These are phyloP conservation scores for Septoria petroselini DNA, from an alignment of 2,329 filamentous ascomycete genomes.

Conservation along the genomic window DNA sequence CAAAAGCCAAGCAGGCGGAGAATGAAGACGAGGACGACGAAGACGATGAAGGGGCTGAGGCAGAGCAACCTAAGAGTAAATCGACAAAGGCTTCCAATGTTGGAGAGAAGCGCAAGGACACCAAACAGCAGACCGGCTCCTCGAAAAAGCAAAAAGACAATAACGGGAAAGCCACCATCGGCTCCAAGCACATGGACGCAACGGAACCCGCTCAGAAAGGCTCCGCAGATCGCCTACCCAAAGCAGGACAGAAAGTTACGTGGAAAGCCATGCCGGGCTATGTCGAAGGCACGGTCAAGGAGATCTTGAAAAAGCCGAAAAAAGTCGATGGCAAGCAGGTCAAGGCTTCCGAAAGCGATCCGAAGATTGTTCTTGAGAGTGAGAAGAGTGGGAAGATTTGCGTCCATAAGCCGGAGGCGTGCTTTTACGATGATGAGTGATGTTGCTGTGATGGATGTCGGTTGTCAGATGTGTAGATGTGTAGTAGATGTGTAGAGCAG, in stretches of 20 bases:
- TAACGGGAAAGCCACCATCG: constrained; percentile 26
- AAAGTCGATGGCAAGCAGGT: constrained; percentile 43
- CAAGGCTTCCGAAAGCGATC: constrained; percentile 45
- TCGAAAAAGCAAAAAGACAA: constrained; percentile 40
- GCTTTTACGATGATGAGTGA: constrained; percentile 40
- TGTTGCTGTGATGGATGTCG: neutral
- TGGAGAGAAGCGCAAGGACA: constrained; percentile 25
- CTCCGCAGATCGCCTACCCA: constrained; percentile 39
- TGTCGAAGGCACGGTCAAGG: constrained; percentile 44
- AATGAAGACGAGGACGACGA: constrained; percentile 27
- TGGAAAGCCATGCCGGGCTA: constrained; percentile 44
- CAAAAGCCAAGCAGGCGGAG: constrained; percentile 32
- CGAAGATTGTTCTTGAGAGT: constrained; percentile 44
- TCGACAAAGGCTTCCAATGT: constrained; percentile 12
- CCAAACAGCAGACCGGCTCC: constrained; percentile 17
- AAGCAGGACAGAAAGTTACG: constrained; percentile 43
- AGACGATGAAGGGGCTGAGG: constrained; percentile 26
- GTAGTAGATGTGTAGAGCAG: neutral
- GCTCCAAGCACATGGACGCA: constrained; percentile 34
- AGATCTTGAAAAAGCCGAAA: constrained; percentile 43
- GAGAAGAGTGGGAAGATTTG: constrained; percentile 42
- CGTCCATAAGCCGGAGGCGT: constrained; percentile 46
- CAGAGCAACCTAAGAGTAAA: neutral
- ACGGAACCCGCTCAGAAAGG: constrained; percentile 16
- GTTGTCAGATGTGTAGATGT: no score